Conservation (phyloP, 164 flowering plant species). For the Umbellularia californica region DNA sequence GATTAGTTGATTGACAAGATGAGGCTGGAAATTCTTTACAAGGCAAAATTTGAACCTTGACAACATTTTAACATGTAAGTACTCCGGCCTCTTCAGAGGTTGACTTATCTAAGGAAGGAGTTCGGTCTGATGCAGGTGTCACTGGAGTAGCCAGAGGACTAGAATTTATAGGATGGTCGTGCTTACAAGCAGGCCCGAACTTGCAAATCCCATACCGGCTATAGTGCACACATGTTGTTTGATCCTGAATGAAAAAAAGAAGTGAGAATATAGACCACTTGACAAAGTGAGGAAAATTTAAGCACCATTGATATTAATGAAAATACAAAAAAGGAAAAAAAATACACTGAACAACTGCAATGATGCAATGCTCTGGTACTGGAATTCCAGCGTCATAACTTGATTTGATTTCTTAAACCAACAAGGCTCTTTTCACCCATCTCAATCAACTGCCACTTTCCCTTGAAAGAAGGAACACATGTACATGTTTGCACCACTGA, state of each 20-base stretch:
- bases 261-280: not conserved
- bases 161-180: constrained; percentile 51
- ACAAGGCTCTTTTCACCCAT: not conserved
- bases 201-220: constrained; percentile 80
- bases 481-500: not conserved
- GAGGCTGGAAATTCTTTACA: not conserved
- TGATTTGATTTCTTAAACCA: not conserved
- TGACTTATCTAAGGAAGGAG: constrained; percentile 14
- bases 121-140: constrained; percentile 17
- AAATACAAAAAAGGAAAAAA: too few relatives aligned
- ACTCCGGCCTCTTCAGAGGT: not conserved
- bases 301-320: not conserved
- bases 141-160: constrained; percentile 17
- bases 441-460: not conserved
- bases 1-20: not conserved
- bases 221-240: constrained; percentile 53
- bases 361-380: not conserved
- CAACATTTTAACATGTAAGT: not conserved
- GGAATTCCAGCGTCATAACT: not conserved
- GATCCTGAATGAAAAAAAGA: constrained; percentile 42
- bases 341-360: not conserved
- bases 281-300: too few relatives aligned
- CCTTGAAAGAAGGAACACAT: not conserved
- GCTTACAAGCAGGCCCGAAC: constrained; percentile 75
- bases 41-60: not conserved